Percentiles rank a stretch among this genome's conserved stretches.
Conservation (phyloP, 1,139 yeast genomes). For the Yamadazyma sp. region DNA sequence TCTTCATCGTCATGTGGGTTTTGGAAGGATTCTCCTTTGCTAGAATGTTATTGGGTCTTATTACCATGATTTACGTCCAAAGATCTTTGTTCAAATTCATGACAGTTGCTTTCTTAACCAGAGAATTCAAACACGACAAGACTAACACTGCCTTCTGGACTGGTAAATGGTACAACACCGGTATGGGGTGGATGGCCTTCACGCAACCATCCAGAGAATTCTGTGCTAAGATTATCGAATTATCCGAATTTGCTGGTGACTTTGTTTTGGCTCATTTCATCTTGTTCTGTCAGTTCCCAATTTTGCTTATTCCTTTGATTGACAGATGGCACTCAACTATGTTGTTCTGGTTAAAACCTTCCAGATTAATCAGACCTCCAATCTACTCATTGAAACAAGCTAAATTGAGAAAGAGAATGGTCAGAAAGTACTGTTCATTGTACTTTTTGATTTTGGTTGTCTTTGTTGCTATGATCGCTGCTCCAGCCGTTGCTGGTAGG, state of each 20-base stretch:
- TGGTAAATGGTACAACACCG: conserved; percentile 97
- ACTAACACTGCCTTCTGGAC: conserved; percentile 99
- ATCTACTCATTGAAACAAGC: conserved; percentile 97
- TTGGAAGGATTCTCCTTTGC: conserved; percentile 89
- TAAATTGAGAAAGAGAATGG: conserved; percentile 98
- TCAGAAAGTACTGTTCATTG: conserved; percentile 85
- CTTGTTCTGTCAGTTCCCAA: conserved; percentile 86
- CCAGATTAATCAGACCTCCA: conserved; percentile 98
- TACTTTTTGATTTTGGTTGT: conserved; percentile 70
- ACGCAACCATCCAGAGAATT: conserved; percentile 97
- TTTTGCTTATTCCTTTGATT: conserved; percentile 79
- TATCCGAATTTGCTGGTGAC: conserved; percentile 97
- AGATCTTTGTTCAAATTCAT: conserved; percentile 84
- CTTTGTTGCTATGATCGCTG: conserved; percentile 78
- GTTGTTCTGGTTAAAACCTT: conserved; percentile 98
- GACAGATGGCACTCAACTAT: conserved; percentile 98
- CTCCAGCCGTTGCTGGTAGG: conserved; percentile 80
- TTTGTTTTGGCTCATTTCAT: conserved; percentile 88
- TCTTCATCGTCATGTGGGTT: conserved; percentile 97
- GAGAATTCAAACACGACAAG: conserved; percentile 97
- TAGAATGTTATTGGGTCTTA: conserved; percentile 83
- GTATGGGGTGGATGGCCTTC: conserved; percentile 93
- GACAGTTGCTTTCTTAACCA: conserved; percentile 77
- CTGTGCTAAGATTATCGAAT: conserved; percentile 88
- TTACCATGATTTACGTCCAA: conserved; percentile 83